These are phyloP conservation scores for Coffea eugenioides DNA, from an alignment of 257 asterid species.

Conservation along the genomic window DNA sequence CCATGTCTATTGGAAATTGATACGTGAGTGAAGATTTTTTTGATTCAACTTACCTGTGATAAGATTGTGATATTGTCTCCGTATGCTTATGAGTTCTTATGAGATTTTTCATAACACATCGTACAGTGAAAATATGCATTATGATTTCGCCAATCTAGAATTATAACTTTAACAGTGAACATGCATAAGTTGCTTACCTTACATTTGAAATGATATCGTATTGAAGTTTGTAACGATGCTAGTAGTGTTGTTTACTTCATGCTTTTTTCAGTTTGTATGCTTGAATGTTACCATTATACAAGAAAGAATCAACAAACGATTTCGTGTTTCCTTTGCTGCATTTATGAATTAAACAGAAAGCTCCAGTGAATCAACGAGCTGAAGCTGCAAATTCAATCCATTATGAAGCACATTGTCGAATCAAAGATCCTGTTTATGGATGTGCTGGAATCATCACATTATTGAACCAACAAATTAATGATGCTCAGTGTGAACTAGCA, in stretches of 20 bases:
- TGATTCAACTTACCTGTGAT: background rate
- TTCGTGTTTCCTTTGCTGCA: background rate
- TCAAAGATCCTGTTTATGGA: slow-evolving; percentile 59
- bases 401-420: slow-evolving; percentile 60
- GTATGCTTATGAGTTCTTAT: background rate
- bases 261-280: background rate
- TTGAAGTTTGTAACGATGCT: background rate
- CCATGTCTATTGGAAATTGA: background rate
- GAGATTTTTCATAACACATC: background rate
- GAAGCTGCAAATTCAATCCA: slow-evolving; percentile 54
- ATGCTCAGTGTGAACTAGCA: slow-evolving; percentile 43
- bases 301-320: background rate
- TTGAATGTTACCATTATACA: background rate
- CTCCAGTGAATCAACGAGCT: slow-evolving; percentile 45
- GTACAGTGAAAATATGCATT: background rate
- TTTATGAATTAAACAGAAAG: slow-evolving; percentile 31
- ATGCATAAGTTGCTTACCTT: no score
- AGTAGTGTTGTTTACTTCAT: background rate
- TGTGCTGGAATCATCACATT: slow-evolving; percentile 50
- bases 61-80: no score
- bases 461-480: slow-evolving; percentile 43
- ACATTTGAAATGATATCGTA: background rate
- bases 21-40: background rate
- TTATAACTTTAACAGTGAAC: no score
- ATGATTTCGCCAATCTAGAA: no score